phyloP scores from a whole-genome alignment of 163 green algal genomes.

The Chloroidium sp. region DNA sequence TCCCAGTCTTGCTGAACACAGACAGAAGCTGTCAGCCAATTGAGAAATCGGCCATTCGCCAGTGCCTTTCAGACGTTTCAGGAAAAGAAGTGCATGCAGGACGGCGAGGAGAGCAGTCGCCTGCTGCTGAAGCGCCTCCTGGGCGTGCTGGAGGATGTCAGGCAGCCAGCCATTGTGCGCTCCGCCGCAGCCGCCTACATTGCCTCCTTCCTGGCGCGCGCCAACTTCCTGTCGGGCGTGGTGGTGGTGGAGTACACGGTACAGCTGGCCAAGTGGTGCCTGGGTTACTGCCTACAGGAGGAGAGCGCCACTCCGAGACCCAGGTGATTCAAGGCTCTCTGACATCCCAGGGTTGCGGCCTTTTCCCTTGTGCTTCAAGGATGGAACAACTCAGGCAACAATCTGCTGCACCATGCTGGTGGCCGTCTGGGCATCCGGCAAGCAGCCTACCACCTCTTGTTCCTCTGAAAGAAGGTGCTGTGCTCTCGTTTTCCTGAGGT shows the following conservation, averaged over 20 bases:
- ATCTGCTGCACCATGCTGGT: neutral
- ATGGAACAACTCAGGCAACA: no score
- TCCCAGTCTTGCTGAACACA: no score
- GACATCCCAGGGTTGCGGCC: no score
- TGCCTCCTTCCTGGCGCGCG: conserved; percentile 53
- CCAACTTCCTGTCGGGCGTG: conserved; percentile 39
- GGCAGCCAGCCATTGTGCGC: conserved; percentile 46
- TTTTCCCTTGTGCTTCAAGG: no score
- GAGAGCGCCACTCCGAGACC: no score
- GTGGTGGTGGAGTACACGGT: conserved; percentile 35
- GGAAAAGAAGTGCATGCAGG: conserved; percentile 3
- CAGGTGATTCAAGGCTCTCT: no score
- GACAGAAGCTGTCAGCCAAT: no score
- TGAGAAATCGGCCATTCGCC: no score
- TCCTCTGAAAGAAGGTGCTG: neutral
- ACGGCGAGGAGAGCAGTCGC: conserved; percentile 32
- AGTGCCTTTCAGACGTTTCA: neutral
- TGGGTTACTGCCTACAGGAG: conserved; percentile 19
- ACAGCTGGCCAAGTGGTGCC: conserved; percentile 30
- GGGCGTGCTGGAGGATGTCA: conserved; percentile 31
- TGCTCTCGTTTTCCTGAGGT: no score
- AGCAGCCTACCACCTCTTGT: neutral
- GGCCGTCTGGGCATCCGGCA: no score
- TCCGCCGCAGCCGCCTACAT: conserved; percentile 66
- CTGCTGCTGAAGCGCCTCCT: conserved; percentile 53